Conservation (phyloP, 2,329 filamentous ascomycete genomes). For the Trichoderma brevicompactum region DNA sequence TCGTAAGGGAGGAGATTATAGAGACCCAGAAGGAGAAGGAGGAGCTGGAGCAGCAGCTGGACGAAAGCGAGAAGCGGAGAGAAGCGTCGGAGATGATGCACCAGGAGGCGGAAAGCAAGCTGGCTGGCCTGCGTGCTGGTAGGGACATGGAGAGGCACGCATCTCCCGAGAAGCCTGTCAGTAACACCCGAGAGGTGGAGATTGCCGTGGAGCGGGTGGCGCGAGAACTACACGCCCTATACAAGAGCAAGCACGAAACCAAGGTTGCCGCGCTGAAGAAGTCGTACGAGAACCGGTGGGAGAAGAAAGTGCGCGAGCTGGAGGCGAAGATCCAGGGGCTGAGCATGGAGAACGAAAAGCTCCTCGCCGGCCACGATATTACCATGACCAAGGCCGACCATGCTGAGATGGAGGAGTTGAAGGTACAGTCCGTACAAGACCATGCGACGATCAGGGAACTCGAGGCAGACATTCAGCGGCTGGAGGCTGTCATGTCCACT, state of each 20-base stretch:
- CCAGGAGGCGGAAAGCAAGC: slow-evolving; percentile 75
- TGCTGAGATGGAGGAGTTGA: slow-evolving; percentile 55
- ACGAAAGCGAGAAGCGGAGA: slow-evolving; percentile 75
- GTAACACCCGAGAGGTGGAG: slow-evolving; percentile 67
- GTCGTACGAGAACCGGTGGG: slow-evolving; percentile 83
- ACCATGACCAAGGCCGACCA: slow-evolving; percentile 65
- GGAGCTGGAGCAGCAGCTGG: slow-evolving; percentile 72
- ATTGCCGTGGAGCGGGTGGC: slow-evolving; percentile 87
- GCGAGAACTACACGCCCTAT: slow-evolving; percentile 87
- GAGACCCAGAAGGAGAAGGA: slow-evolving; percentile 80
- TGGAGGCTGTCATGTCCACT: slow-evolving; percentile 72
- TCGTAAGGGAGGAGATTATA: slow-evolving; percentile 81
- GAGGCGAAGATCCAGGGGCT: slow-evolving; percentile 73
- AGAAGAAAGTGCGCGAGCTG: slow-evolving; percentile 82
- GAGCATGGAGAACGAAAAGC: slow-evolving; percentile 72
- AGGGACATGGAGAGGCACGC: slow-evolving; percentile 49
- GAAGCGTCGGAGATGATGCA: slow-evolving; percentile 77
- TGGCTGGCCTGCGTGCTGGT: slow-evolving; percentile 72
- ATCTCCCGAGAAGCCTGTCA: slow-evolving; percentile 47
- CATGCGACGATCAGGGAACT: slow-evolving; percentile 70
- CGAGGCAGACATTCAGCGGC: slow-evolving; percentile 73
- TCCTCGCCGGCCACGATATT: slow-evolving; percentile 70
- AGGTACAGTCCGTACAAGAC: slow-evolving; percentile 64
- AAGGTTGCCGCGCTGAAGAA: slow-evolving; percentile 91
- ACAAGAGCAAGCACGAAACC: slow-evolving; percentile 96